A percentile compares a stretch with the other conserved stretches of the same genome.
Conservation (phyloP, 2,329 filamentous ascomycete genomes). For the Botrytis aclada region DNA sequence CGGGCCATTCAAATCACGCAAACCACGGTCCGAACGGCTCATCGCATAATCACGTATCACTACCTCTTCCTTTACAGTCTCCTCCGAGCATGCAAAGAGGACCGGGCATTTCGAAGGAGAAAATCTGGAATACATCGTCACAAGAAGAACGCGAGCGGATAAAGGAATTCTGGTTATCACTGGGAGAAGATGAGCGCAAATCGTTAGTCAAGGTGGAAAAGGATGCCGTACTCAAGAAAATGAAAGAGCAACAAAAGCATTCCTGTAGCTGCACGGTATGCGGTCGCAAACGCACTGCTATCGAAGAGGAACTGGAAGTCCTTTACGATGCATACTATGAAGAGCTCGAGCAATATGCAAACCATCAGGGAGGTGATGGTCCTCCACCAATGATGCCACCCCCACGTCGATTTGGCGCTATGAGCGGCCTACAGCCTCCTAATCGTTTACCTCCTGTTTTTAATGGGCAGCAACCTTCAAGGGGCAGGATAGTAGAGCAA, state of each 20-base stretch:
- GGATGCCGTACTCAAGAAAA: conserved; percentile 95
- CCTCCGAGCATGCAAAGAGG: conserved; percentile 42
- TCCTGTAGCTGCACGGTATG: conserved; percentile 98
- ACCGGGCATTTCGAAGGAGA: conserved; percentile 56
- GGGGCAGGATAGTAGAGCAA: conserved; percentile 70
- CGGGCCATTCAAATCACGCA: conserved; percentile 29
- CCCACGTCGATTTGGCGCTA: conserved; percentile 59
- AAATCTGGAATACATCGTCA: conserved; percentile 96
- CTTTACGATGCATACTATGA: conserved; percentile 98
- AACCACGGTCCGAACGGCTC: conserved; percentile 31
- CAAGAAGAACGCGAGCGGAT: conserved; percentile 95
- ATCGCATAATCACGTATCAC: conserved; percentile 33
- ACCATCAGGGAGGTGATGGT: conserved; percentile 71
- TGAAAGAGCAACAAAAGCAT: conserved; percentile 99
- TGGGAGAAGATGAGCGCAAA: conserved; percentile 92
- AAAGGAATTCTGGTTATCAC: conserved; percentile 94
- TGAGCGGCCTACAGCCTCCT: conserved; percentile 53
- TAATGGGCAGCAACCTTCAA: conserved; percentile 66
- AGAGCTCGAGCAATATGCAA: conserved; percentile 95
- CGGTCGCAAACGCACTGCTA: conserved; percentile 90
- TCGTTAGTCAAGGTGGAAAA: conserved; percentile 97
- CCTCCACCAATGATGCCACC: conserved; percentile 67
- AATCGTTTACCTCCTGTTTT: conserved; percentile 57
- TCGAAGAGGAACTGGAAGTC: conserved; percentile 96
- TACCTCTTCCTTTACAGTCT: conserved; percentile 38